Conservation (phyloP, 1,139 yeast genomes). For the Magnusiomyces tetraspermus region DNA sequence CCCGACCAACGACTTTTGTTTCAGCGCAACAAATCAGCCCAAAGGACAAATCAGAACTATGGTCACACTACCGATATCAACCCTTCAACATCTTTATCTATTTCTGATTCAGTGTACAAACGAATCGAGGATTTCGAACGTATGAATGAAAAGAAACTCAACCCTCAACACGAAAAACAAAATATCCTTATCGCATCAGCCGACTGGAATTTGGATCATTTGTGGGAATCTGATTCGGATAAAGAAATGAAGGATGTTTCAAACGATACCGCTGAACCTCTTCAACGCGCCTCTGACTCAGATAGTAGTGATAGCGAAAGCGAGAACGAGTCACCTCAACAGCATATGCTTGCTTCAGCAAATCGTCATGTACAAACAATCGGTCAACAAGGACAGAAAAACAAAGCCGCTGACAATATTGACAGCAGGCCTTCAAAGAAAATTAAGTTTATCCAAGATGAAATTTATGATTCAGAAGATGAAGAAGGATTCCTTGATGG, state of each 20-base stretch:
- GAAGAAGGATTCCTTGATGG: constrained; percentile 82
- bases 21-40: constrained; percentile 8
- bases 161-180: constrained; percentile 32
- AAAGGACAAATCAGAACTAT: background rate
- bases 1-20: constrained; percentile 33
- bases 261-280: background rate
- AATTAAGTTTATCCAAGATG: constrained; percentile 14
- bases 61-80: constrained; percentile 10
- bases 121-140: constrained; percentile 10
- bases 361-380: background rate
- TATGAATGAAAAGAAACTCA: constrained; percentile 14
- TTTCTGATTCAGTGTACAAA: constrained; percentile 16
- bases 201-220: constrained; percentile 72
- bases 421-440: constrained; percentile 3
- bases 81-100: constrained; percentile 10
- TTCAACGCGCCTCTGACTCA: background rate
- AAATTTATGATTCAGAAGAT: constrained; percentile 40
- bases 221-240: constrained; percentile 41
- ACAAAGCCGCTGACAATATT: constrained; percentile 1
- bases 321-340: constrained; percentile 13
- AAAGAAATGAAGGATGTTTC: constrained; percentile 7
- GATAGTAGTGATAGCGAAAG: constrained; percentile 16
- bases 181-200: constrained; percentile 65
- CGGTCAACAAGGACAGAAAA: background rate
- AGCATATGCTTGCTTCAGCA: background rate